phyloP scores from a whole-genome alignment of 106 monocot species.

The Ottelia alismoides region DNA sequence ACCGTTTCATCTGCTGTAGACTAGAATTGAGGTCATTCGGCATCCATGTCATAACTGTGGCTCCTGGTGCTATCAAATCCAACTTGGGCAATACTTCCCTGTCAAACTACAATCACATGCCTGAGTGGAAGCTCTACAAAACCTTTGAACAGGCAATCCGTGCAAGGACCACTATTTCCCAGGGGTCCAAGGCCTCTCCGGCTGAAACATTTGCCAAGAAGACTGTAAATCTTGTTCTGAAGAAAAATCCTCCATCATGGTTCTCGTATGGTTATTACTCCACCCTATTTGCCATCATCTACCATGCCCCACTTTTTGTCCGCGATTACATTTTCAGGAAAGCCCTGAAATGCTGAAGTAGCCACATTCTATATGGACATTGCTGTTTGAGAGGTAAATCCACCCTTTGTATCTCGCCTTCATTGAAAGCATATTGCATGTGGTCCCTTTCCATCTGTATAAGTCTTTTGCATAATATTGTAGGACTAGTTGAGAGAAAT shows the following conservation, averaged over 20 bases:
- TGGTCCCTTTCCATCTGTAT: too few species aligned
- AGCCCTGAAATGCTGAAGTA: constrained; percentile 28
- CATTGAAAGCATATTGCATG: too few species aligned
- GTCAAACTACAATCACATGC: constrained; percentile 44
- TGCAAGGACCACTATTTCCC: constrained; percentile 43
- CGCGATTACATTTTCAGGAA: constrained; percentile 43
- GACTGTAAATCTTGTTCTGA: constrained; percentile 40
- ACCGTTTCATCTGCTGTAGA: constrained; percentile 24
- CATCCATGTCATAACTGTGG: constrained; percentile 60
- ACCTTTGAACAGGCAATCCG: constrained; percentile 35
- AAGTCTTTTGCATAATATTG: too few species aligned
- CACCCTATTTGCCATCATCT: constrained; percentile 35
- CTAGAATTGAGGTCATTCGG: constrained; percentile 49
- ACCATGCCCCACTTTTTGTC: constrained; percentile 52
- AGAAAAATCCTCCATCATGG: constrained; percentile 65
- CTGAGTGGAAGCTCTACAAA: constrained; percentile 88
- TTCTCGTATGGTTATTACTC: constrained; percentile 71
- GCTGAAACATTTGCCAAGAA: constrained; percentile 76
- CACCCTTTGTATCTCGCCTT: too few species aligned
- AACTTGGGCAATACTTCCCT: constrained; percentile 54
- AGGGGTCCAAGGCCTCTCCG: constrained; percentile 46
- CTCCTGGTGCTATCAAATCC: constrained; percentile 71
- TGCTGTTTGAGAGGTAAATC: too few species aligned
- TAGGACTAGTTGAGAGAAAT: too few species aligned
- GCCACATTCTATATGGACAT: too few species aligned